Conservation (phyloP, 177 flowering plant genomes). For the Vitis hybrid region DNA sequence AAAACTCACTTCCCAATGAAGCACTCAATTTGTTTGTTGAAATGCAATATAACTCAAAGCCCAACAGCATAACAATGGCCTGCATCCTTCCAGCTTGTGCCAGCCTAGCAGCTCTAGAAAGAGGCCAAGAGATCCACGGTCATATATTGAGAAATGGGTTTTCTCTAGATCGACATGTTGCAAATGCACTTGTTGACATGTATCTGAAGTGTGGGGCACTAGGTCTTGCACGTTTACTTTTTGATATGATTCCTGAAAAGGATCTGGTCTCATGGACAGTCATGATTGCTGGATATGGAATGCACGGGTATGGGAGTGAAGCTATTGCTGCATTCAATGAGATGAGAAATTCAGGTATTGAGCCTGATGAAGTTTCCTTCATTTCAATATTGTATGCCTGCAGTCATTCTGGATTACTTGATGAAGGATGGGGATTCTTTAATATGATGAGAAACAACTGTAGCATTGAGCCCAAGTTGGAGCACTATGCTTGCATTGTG, state of each 20-base stretch:
- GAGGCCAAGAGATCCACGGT: slow-evolving; percentile 58
- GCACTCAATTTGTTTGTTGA: slow-evolving; percentile 41
- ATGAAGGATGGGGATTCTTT: slow-evolving; percentile 56
- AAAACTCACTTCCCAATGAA: slow-evolving; percentile 53
- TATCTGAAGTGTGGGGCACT: slow-evolving; percentile 58
- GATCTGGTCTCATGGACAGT: slow-evolving; percentile 61
- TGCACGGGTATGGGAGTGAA: slow-evolving; percentile 59
- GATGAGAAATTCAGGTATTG: slow-evolving; percentile 43
- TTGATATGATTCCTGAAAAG: slow-evolving; percentile 36
- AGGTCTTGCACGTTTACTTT: slow-evolving; percentile 39
- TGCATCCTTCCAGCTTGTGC: slow-evolving; percentile 64
- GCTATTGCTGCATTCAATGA: slow-evolving; percentile 45
- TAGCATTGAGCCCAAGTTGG: slow-evolving; percentile 44
- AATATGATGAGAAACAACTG: slow-evolving; percentile 44
- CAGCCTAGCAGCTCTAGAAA: slow-evolving; percentile 54
- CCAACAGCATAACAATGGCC: slow-evolving; percentile 44
- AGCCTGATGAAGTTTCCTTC: slow-evolving; percentile 53
- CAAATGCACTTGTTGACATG: slow-evolving; percentile 66
- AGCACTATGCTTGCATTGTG: slow-evolving; percentile 55
- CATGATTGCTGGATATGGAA: slow-evolving; percentile 68
- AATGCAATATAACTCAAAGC: slow-evolving; percentile 42
- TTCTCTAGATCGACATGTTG: slow-evolving; percentile 35
- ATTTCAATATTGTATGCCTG: slow-evolving; percentile 56
- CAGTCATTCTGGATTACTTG: slow-evolving; percentile 54
- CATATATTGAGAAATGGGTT: slow-evolving; percentile 42